Conservation (phyloP, 306 rosid species). For the Lotus japonicus region DNA sequence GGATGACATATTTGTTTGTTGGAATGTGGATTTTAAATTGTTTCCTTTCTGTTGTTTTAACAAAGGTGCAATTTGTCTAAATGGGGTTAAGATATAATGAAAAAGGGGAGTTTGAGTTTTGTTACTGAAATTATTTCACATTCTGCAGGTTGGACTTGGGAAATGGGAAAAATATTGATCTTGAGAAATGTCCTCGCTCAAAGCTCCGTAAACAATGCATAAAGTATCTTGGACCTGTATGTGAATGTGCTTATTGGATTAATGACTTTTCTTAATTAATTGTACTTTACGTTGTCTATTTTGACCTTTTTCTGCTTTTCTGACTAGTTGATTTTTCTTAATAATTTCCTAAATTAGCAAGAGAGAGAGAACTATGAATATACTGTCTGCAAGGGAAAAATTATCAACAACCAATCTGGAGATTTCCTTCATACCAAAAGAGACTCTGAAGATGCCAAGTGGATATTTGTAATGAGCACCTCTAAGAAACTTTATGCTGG, state of each 20-base stretch:
- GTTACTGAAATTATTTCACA: background rate
- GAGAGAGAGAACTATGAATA: conserved; percentile 73
- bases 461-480: conserved; percentile 95
- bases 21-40: background rate
- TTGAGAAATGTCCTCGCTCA: conserved; percentile 49
- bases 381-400: conserved; percentile 45
- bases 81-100: background rate
- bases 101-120: background rate
- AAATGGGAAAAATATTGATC: conserved; percentile 68
- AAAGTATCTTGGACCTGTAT: conserved; percentile 91
- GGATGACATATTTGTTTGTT: background rate
- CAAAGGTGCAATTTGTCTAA: no score
- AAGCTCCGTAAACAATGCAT: conserved; percentile 76
- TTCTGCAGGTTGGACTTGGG: conserved; percentile 81
- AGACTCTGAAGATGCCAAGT: conserved; percentile 46
- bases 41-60: background rate
- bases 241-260: conserved; percentile 24
- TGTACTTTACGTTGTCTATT: background rate
- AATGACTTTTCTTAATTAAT: background rate
- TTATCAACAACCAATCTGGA: conserved; percentile 55
- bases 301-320: conserved; percentile 17
- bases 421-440: conserved; percentile 49
- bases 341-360: conserved; percentile 42
- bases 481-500: conserved; percentile 86
- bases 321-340: conserved; percentile 7